These are phyloP conservation scores for Linnemannia exigua DNA, from an alignment of 192 early-diverging fungal genomes.

Conservation along the genomic window DNA sequence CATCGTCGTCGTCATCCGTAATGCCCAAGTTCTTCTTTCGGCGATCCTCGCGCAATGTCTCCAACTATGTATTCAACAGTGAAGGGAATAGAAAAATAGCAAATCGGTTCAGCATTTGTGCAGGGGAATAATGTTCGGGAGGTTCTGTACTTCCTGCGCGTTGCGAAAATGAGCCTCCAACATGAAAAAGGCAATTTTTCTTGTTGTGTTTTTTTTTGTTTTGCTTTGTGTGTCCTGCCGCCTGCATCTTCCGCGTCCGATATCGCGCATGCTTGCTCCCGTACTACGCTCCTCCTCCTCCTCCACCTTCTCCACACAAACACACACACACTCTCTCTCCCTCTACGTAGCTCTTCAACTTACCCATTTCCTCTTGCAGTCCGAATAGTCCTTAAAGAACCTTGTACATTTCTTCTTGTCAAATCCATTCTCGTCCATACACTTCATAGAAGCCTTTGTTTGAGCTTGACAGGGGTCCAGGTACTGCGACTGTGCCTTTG, in stretches of 20 bases:
- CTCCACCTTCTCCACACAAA: too few relatives aligned
- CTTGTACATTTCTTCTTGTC: conserved; percentile 63
- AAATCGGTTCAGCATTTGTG: background rate
- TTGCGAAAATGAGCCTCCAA: too few relatives aligned
- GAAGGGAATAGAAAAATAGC: background rate
- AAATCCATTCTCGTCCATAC: conserved; percentile 67
- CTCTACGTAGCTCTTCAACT: too few relatives aligned
- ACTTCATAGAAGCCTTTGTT: conserved; percentile 65
- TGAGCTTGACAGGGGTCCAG: conserved; percentile 67
- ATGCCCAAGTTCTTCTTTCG: conserved; percentile 46
- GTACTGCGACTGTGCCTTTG: conserved; percentile 66
- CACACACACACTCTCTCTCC: too few relatives aligned
- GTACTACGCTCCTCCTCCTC: too few relatives aligned
- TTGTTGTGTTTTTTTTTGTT: background rate
- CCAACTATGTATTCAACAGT: conserved; percentile 13
- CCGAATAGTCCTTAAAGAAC: conserved; percentile 66
- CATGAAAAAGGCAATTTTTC: too few relatives aligned
- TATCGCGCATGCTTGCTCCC: too few relatives aligned
- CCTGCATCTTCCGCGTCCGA: background rate
- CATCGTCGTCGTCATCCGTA: conserved; percentile 35
- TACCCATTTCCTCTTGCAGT: conserved; percentile 75
- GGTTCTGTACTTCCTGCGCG: background rate
- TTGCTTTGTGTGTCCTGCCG: background rate
- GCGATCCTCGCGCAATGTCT: conserved; percentile 47
- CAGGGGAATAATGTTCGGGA: background rate